A percentile compares a stretch with the other conserved stretches of the same genome.
Evolutionary conservation across 768 basidiomycete species (phyloP).

Genomic region (Boletus rubescentipes): DNA sequence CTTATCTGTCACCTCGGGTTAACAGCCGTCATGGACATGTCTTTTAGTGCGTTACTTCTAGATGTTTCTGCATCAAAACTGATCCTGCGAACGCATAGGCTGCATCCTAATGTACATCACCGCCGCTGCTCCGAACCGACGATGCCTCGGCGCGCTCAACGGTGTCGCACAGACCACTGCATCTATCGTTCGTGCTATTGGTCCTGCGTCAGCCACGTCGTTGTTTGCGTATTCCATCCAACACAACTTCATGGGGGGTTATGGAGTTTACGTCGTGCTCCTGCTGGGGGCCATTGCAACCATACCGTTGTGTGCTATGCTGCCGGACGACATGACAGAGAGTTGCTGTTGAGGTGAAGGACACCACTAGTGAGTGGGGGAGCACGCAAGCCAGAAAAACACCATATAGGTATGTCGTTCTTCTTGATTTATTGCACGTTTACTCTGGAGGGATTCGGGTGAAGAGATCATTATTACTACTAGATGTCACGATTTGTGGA

Average conservation of each 20-base stretch:
- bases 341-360: conserved; percentile 10
- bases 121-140: conserved; percentile 61
- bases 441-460: background rate
- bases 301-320: conserved; percentile 19
- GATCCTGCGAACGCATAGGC: conserved; percentile 38
- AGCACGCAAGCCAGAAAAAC: background rate
- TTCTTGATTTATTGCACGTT: conserved; percentile 12
- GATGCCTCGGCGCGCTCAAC: conserved; percentile 68
- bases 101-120: conserved; percentile 71
- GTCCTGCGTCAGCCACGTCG: conserved; percentile 33
- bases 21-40: conserved; percentile 28
- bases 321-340: conserved; percentile 21
- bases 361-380: background rate
- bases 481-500: conserved; percentile 2
- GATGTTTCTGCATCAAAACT: background rate
- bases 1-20: conserved; percentile 27
- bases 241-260: conserved; percentile 36
- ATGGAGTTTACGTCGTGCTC: conserved; percentile 35
- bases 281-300: conserved; percentile 16
- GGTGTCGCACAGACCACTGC: conserved; percentile 40
- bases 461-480: background rate
- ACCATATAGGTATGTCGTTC: conserved; percentile 10
- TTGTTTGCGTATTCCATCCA: conserved; percentile 39
- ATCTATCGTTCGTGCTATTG: conserved; percentile 33
- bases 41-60: conserved; percentile 29